Evolutionary conservation across 495 filamentous ascomycete genomes (phyloP), one percentile per base, ranked within the genome.

Genomic region (Apodospora peruviana): DNA sequence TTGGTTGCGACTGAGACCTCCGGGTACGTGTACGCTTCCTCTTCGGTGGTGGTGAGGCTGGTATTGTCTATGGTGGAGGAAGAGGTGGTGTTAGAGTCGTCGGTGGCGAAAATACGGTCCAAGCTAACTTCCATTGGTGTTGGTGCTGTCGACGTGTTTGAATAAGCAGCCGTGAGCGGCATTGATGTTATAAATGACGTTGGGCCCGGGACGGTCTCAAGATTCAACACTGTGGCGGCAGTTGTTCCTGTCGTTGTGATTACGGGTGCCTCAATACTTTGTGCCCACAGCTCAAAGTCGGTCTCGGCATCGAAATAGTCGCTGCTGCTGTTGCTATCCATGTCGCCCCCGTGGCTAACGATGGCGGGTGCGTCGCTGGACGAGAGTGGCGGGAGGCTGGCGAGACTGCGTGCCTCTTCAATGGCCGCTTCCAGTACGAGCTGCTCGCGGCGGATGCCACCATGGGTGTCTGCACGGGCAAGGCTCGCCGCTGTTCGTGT

Each of bases 351-450:
- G 37, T 32, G 22, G 17, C 1, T 3, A 8, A 34, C 49, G 11
- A 12, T 17, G 12, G 38, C 17, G 39, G 19, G 0, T 5, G 14
- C 22, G 22, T 39, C 8, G 14, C 17, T 34, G 35, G 14, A n/a
- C 21, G 23, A 14, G 17, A 32, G 37, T n/a, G 43, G 24, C 4
- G 38, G 35, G 10, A 52, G 50, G 4, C 50, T 44, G 2, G 44
- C 44, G 2, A 47, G 20, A n/a, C 39, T 17, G 20, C 40, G 44
- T 10, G 50, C 50, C 1, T 47, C 39, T 16, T 47, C 14, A 32
- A 53, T 44, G n/a, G 50, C 50, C 9, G 19, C 18, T 27, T 47
- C 43, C 19, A 48, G 44, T 4, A 4, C 10, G 18, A 19, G 18
- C 8, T 5, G 5, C 5, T 12, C 20, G 19, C 39, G 1, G 19